Percentiles rank a stretch among this genome's conserved stretches.
Evolutionary conservation across 1,284 basidiomycete genomes (phyloP).

Genomic region (Cutaneotrichosporon dermatis): DNA sequence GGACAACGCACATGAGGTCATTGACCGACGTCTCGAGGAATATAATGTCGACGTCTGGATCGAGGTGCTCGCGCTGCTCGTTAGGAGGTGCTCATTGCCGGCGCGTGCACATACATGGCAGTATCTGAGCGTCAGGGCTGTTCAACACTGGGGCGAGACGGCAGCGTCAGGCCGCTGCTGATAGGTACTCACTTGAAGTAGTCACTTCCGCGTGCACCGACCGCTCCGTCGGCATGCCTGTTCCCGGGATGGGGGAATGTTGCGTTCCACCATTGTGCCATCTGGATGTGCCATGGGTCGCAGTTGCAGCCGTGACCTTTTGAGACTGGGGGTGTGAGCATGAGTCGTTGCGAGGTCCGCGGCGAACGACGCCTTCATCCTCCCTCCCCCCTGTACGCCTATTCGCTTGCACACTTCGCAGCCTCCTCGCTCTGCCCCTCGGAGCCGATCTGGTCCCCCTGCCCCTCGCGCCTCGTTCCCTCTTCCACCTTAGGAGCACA

Average conservation of each 20-base stretch:
- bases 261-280: constrained; percentile 92
- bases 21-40: constrained; percentile 4
- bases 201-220: constrained; percentile 5
- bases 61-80: not conserved
- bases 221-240: not conserved
- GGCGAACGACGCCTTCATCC: too few species aligned
- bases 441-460: too few species aligned
- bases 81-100: not conserved
- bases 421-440: too few species aligned
- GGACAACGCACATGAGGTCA: constrained; percentile 2
- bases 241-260: constrained; percentile 78
- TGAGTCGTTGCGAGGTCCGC: not conserved
- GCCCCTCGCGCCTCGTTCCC: too few species aligned
- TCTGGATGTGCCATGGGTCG: not conserved
- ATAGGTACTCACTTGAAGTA: constrained; percentile 4
- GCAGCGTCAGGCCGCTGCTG: too few species aligned
- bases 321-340: not conserved
- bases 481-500: constrained; percentile 48
- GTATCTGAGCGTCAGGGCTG: not conserved
- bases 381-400: too few species aligned
- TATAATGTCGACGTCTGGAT: constrained; percentile 2
- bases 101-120: constrained; percentile 1
- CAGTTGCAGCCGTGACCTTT: constrained; percentile 2
- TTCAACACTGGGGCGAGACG: too few species aligned
- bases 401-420: too few species aligned